Evolutionary conservation across 2,329 filamentous ascomycete genomes (phyloP), one percentile per base, ranked within the genome.

Genomic region (Arthrinium puccinioides): DNA sequence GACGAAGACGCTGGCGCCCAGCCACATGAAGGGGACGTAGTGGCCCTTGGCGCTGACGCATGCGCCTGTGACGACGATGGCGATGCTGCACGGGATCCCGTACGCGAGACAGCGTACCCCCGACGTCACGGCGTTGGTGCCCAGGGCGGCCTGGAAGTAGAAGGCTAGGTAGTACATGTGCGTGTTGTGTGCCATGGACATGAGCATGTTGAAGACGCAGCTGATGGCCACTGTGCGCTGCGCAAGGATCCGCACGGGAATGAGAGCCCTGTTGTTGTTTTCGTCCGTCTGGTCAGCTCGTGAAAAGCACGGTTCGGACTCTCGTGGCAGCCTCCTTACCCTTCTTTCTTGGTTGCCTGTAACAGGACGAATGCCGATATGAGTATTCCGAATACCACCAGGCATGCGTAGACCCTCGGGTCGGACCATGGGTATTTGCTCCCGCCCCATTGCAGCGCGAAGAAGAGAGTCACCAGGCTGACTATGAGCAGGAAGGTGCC

Each of bases 121-220:
- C 7, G 36, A 42, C 19, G 34, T 18, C 34, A 13, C 28, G 5
- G 40, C 37, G 23, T n/a, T 37, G 16, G 19, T 44, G 24, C 37
- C 28, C 24, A 10, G 34, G 4, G 37, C 47, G 1, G 50, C 48
- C 33, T 55, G 51, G 20, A 55, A 54, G 20, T 53, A 54, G 18
- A 44, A 37, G 1, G 42, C 39, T 32, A 32, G 37, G 28, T 33
- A 42, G 27, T 42, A 42, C 7, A 11, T 50, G 43, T 53, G 51
- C 4, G 41, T 40, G 1, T 46, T 51, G 32, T 50, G 49, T 0
- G 38, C 49, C 2, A 46, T 46, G 15, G 51, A 46, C 5, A 49
- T 23, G 2, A 53, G 10, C 1, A 43, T 39, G 8, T 48, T 43
- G 28, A 43, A 40, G 11, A 29, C 20, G 15, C 38, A 45, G 38